Percentiles rank a stretch among this genome's conserved stretches.
These are phyloP conservation scores for Ustilago tritici DNA, from an alignment of 1,284 basidiomycete species.

Conservation along the genomic window DNA sequence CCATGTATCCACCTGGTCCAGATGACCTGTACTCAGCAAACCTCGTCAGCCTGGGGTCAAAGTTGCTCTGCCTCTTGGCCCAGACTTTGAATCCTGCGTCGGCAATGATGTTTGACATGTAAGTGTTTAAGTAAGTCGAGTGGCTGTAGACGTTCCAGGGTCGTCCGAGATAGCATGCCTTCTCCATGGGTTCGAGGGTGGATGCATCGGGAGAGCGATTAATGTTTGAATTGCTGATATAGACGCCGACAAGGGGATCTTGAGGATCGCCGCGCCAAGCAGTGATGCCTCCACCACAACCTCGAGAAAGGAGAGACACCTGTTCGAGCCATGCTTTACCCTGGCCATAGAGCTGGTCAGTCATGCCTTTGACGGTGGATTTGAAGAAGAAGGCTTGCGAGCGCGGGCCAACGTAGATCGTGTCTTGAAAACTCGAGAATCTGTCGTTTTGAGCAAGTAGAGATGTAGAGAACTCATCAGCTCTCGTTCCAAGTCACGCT, in stretches of 20 bases:
- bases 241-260: conserved; percentile 25
- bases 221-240: conserved; percentile 37
- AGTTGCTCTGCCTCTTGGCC: conserved; percentile 12
- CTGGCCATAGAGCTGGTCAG: conserved; percentile 40
- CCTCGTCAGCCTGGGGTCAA: conserved; percentile 17
- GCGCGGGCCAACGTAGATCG: conserved; percentile 20
- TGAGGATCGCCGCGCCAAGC: conserved; percentile 42
- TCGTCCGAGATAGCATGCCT: conserved; percentile 25
- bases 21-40: conserved; percentile 33
- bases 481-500: not conserved
- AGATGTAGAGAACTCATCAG: not conserved
- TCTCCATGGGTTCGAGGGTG: conserved; percentile 5
- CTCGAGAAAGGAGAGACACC: conserved; percentile 24
- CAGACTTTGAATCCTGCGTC: conserved; percentile 30
- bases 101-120: conserved; percentile 30
- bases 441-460: not conserved
- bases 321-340: conserved; percentile 49
- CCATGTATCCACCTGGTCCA: conserved; percentile 21
- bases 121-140: conserved; percentile 31
- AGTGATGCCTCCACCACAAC: conserved; percentile 36
- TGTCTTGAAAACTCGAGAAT: conserved; percentile 43
- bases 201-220: conserved; percentile 20
- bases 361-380: conserved; percentile 33
- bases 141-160: conserved; percentile 32
- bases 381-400: conserved; percentile 31